Evolutionary conservation across 148 eudicot species (phyloP), one percentile per base, ranked within the genome.

Genomic region (Chenopodium album): DNA sequence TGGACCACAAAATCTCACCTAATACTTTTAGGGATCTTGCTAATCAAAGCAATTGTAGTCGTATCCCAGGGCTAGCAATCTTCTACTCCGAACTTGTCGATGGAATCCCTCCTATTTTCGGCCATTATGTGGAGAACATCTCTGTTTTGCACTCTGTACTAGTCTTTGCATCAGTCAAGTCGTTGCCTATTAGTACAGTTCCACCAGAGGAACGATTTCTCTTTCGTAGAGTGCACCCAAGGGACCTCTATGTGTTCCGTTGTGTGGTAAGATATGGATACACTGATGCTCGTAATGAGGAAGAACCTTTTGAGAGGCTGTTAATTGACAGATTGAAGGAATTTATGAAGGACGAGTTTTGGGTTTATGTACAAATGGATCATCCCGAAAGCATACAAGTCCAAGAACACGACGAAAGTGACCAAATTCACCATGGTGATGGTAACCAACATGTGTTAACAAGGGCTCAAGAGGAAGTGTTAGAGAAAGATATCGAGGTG

Each of bases 381-480:
- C 62, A 56, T 88, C 89, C 26, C 86, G 86, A 76, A 94, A 87
- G 68, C 99, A 56, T 56, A 3, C 62, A 17, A 17, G 62, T 56
- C 17, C 62, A 56, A 1, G n/a, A 56, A 2, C 62, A 56, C 7
- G 62, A 56, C 7, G 62, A 56, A 56, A 56, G 1, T 16, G 90
- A 65, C 89, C 86, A 95, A 87, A 78, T 95, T 94, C 12, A 82
- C 98, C 29, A 98, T 88, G 11, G 91, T 56, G 62, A 56, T 14
- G 20, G 17, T 56, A 17, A 56, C 7, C 19, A 56, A 56, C 2
- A 16, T 19, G 17, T 56, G 62, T 17, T 56, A 3, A 0, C 7
- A 17, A 56, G 22, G 62, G 62, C 62, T 56, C 16, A 56, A 4
- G 62, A 56, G 62, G 62, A 56, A 56, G 62, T 12, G 17, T 5